Evolutionary conservation across 257 asterid genomes (phyloP), one percentile per base, ranked within the genome.

Genomic region (Gynochthodes officinalis): DNA sequence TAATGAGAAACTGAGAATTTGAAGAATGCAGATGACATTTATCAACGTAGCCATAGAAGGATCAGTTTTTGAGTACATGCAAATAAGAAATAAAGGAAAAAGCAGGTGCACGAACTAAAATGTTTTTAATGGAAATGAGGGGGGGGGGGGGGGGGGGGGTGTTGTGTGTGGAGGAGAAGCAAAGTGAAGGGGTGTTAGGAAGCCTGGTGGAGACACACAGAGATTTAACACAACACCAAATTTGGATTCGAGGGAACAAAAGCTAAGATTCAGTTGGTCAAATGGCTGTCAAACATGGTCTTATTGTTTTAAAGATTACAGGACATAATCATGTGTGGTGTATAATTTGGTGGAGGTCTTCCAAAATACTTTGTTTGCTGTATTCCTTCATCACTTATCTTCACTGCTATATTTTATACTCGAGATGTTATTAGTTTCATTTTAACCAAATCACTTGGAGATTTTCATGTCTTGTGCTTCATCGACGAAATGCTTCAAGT

Each of bases 231-330:
- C 68, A 71, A 58, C 48, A 18, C 11, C 8, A 43, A 16, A 27
- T 18, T 58, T 15, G 43, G 68, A 44, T 59, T 21, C 59, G 75
- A 71, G 48, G 68, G 59, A 58, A 71, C 75, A 71, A 23, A 71
- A 44, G 15, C 60, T 27, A 59, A 71, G 39, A 43, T 43, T 71
- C 32, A 59, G 59, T 58, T 71, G 50, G 59, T 43, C 67, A 39
- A 27, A 39, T 40, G 50, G 50, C 14, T 11, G 32, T 42, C 21
- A 23, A 19, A 7, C 11, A 42, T 57, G 57, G n/a, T 42, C 19
- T 27, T 25, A 42, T 57, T 58, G 59, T 58, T 43, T n/a, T 58
- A 32, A 44, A 59, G 69, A 72, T 44, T 72, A 19, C 10, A 28
- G 61, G 69, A 72, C 75, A 72, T 60, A 59, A 44, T 15, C 60